These are phyloP conservation scores for Chrysophaeum taylorii DNA, from an alignment of 352 stramenopile species.

Conservation along the genomic window DNA sequence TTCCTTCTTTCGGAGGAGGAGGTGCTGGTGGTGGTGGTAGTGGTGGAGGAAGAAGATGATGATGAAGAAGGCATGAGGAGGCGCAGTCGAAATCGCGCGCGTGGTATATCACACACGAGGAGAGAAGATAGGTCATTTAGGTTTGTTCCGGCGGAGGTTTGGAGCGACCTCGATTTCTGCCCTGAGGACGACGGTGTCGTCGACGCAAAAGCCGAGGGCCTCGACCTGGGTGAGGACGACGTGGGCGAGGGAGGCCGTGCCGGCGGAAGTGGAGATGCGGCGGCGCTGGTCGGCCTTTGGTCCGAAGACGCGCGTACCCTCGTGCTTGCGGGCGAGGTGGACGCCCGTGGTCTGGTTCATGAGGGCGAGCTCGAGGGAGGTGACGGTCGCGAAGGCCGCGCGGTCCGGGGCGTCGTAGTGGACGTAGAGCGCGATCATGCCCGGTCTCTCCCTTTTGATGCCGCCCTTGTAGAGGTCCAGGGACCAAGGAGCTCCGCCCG, in stretches of 20 bases:
- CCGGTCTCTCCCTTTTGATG: not conserved
- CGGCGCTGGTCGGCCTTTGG: not conserved
- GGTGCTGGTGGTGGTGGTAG: too few relatives aligned
- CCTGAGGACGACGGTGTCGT: not conserved
- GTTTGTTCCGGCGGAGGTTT: too few relatives aligned
- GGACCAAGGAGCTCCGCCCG: not conserved
- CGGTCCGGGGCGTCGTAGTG: not conserved
- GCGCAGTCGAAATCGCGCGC: too few relatives aligned
- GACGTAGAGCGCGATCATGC: conserved; percentile 7
- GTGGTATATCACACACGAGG: too few relatives aligned
- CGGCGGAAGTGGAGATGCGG: not conserved
- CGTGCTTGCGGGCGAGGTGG: conserved; percentile 2
- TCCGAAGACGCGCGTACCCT: conserved; percentile 2
- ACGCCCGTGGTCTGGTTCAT: not conserved
- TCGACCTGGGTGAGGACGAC: conserved; percentile 11
- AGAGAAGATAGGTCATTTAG: too few relatives aligned
- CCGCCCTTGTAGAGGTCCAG: conserved; percentile 14
- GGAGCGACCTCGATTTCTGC: conserved; percentile 6
- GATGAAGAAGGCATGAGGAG: too few relatives aligned
- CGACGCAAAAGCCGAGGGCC: not conserved
- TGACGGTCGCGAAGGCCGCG: not conserved
- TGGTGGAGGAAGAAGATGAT: too few relatives aligned
- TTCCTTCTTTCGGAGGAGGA: too few relatives aligned
- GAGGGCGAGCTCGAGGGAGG: not conserved
- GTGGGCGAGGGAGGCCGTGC: not conserved